Percentiles rank a stretch among this genome's conserved stretches.
These are phyloP conservation scores for Sporothrix pseudoabietina DNA, from an alignment of 2,329 filamentous ascomycete species.

Conservation along the genomic window DNA sequence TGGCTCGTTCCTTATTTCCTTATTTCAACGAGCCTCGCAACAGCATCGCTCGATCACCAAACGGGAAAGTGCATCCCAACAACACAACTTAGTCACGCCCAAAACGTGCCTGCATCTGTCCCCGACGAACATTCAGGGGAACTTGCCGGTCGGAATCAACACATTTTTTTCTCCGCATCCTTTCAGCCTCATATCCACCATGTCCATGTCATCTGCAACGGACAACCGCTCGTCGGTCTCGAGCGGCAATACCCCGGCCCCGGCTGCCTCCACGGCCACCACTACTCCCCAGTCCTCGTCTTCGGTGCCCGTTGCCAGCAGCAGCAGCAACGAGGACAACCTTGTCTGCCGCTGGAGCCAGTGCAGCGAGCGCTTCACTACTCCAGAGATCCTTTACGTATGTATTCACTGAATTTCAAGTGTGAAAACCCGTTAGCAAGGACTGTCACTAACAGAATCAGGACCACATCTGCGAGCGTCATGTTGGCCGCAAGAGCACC, in stretches of 20 bases:
- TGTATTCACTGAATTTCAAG: neutral
- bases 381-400: constrained; percentile 63
- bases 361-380: constrained; percentile 61
- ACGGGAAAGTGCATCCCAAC: constrained; percentile 20
- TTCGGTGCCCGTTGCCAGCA: constrained; percentile 21
- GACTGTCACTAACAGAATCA: constrained; percentile 43
- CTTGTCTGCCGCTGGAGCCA: constrained; percentile 63
- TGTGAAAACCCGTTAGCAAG: neutral
- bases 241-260: constrained; percentile 57
- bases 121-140: constrained; percentile 1
- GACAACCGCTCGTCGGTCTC: constrained; percentile 45
- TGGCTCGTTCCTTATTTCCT: neutral
- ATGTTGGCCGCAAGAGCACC: constrained; percentile 98
- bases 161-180: neutral
- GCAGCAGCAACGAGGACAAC: constrained; percentile 50
- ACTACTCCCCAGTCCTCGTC: constrained; percentile 41
- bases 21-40: no score
- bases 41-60: neutral
- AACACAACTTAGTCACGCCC: constrained; percentile 2
- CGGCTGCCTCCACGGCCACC: constrained; percentile 50
- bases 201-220: constrained; percentile 30
- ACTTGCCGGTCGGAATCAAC: neutral
- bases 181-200: neutral
- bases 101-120: constrained; percentile 14
- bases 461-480: constrained; percentile 98